Percentiles rank a stretch among this genome's conserved stretches.
Conservation (phyloP, 148 eudicot species). For the Rhododendron mucronatum region DNA sequence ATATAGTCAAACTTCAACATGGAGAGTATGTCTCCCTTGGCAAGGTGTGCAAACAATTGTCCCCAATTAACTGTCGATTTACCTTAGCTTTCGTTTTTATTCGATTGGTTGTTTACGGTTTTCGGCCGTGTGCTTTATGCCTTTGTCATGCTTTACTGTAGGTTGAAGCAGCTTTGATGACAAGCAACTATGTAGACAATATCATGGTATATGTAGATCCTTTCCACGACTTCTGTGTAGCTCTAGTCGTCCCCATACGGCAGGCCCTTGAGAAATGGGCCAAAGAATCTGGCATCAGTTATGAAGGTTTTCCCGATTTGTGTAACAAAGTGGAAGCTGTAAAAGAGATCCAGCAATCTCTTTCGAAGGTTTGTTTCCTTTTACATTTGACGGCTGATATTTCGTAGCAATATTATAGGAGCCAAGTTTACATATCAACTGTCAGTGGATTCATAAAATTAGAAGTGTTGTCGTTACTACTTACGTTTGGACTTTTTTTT, state of each 20-base stretch:
- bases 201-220: slow-evolving; percentile 91
- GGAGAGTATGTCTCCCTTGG: slow-evolving; percentile 98
- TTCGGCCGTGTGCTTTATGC: neutral
- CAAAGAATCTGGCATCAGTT: slow-evolving; percentile 54
- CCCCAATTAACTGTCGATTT: neutral
- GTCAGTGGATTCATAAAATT: neutral
- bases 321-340: slow-evolving; percentile 68
- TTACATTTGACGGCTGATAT: neutral
- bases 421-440: neutral
- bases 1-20: slow-evolving; percentile 97
- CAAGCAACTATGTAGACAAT: slow-evolving; percentile 71
- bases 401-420: neutral
- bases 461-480: neutral
- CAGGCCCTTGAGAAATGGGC: slow-evolving; percentile 87
- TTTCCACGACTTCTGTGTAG: slow-evolving; percentile 76
- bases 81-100: neutral
- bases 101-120: neutral
- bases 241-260: slow-evolving; percentile 65
- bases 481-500: neutral
- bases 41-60: slow-evolving; percentile 42
- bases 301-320: slow-evolving; percentile 53
- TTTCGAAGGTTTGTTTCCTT: slow-evolving; percentile 54
- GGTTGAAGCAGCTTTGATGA: slow-evolving; percentile 82
- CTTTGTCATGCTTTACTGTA: slow-evolving; percentile 23
- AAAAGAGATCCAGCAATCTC: slow-evolving; percentile 73